A percentile compares a stretch with the other conserved stretches of the same genome.
Evolutionary conservation across 768 basidiomycete species (phyloP).

Genomic region (Xanthoconium stramineum): DNA sequence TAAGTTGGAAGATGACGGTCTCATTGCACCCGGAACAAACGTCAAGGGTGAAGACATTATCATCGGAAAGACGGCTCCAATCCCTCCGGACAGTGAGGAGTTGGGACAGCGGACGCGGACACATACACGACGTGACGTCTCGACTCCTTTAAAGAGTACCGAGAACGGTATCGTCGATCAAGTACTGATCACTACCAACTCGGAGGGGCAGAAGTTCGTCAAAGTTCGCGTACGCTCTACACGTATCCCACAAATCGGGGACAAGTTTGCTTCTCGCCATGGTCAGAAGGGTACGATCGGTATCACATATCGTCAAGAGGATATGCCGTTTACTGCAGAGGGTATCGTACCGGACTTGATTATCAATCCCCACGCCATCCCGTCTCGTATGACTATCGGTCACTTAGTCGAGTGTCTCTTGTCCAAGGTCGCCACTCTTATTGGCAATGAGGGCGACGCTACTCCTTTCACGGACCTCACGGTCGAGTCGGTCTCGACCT

Average conservation of each 20-base stretch:
- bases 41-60: constrained; percentile 98
- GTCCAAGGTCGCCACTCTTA: constrained; percentile 93
- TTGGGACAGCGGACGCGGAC: constrained; percentile 92
- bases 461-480: constrained; percentile 98
- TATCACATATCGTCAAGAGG: constrained; percentile 99
- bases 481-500: constrained; percentile 94
- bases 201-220: constrained; percentile 96
- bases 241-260: constrained; percentile 95
- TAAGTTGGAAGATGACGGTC: constrained; percentile 94
- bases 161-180: constrained; percentile 98
- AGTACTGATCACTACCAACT: constrained; percentile 94
- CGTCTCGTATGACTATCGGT: constrained; percentile 99
- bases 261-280: constrained; percentile 99
- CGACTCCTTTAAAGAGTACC: constrained; percentile 95
- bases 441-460: constrained; percentile 96
- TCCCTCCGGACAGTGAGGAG: constrained; percentile 95
- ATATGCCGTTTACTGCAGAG: constrained; percentile 98
- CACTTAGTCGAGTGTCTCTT: constrained; percentile 98
- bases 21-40: constrained; percentile 93
- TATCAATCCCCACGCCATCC: constrained; percentile 99
- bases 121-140: constrained; percentile 93
- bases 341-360: constrained; percentile 96
- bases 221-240: constrained; percentile 96
- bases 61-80: constrained; percentile 97
- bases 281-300: constrained; percentile 99